Conservation (phyloP, 78 protist genomes). For the Dictyostelium capitatum region DNA sequence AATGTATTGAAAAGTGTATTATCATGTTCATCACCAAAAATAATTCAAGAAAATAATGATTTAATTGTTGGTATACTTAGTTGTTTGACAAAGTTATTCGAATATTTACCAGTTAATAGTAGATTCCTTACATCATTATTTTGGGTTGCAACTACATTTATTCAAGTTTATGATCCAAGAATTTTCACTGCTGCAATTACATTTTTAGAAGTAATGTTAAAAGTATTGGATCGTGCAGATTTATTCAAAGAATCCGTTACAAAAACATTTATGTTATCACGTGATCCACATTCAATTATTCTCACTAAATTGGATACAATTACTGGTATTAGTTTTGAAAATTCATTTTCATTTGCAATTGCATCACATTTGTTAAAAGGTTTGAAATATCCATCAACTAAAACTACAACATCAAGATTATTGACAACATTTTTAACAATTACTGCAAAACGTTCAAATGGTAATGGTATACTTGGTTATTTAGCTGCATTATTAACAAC, state of each 20-base stretch:
- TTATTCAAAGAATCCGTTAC: slow-evolving; percentile 26
- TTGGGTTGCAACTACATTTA: slow-evolving; percentile 76
- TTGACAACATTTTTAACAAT: slow-evolving; percentile 47
- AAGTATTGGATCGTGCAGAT: slow-evolving; percentile 54
- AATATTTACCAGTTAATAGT: slow-evolving; percentile 18
- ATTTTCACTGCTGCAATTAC: slow-evolving; percentile 69
- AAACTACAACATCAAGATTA: slow-evolving; percentile 44
- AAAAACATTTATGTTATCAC: neutral
- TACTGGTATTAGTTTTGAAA: slow-evolving; percentile 37
- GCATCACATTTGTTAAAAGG: slow-evolving; percentile 57
- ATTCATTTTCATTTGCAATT: slow-evolving; percentile 72
- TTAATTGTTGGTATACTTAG: slow-evolving; percentile 33
- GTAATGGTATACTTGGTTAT: slow-evolving; percentile 28
- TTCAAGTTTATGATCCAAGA: slow-evolving; percentile 41
- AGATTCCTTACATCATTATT: slow-evolving; percentile 18
- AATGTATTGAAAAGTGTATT: neutral
- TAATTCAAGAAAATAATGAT: slow-evolving; percentile 27
- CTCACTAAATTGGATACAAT: slow-evolving; percentile 33
- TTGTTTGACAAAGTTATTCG: slow-evolving; percentile 61
- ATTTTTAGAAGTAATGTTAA: slow-evolving; percentile 43
- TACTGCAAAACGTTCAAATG: slow-evolving; percentile 41
- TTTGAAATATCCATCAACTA: slow-evolving; percentile 61
- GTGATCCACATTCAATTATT: slow-evolving; percentile 10
- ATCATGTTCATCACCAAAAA: slow-evolving; percentile 5
- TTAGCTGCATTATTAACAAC: slow-evolving; percentile 57